Conservation (phyloP, 139 green algal genomes). For the Chlorella sp. region DNA sequence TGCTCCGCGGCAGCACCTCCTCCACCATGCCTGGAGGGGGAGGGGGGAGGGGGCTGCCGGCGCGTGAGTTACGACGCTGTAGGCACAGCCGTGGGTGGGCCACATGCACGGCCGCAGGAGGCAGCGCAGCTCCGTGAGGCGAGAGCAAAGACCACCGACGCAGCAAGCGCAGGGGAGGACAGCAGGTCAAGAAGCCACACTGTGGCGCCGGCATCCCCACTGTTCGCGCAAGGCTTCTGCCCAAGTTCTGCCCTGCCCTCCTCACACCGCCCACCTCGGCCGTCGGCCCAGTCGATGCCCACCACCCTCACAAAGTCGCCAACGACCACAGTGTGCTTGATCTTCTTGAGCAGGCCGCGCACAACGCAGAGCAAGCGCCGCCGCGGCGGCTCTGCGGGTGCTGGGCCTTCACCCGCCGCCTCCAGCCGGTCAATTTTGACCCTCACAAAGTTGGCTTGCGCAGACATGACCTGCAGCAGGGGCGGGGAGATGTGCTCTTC, state of each 20-base stretch:
- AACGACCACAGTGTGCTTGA: conserved; percentile 85
- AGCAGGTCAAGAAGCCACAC: too few relatives aligned
- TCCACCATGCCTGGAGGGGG: conserved; percentile 64
- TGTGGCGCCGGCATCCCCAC: too few relatives aligned
- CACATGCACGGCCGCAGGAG: too few relatives aligned
- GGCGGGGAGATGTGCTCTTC: too few relatives aligned
- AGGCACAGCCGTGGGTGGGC: too few relatives aligned
- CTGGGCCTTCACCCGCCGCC: neutral
- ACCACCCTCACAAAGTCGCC: conserved; percentile 81
- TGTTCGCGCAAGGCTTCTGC: too few relatives aligned
- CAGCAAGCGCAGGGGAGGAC: too few relatives aligned
- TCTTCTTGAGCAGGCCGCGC: conserved; percentile 90
- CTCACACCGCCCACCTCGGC: conserved; percentile 37
- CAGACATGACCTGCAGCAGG: conserved; percentile 68
- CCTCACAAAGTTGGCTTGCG: conserved; percentile 83
- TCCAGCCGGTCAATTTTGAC: conserved; percentile 50
- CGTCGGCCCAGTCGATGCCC: conserved; percentile 82
- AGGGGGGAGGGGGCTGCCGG: neutral
- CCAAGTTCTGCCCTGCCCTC: too few relatives aligned
- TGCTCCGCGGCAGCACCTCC: conserved; percentile 67
- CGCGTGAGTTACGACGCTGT: too few relatives aligned
- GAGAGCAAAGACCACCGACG: too few relatives aligned
- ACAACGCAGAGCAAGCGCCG: conserved; percentile 86
- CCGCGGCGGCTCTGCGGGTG: too few relatives aligned
- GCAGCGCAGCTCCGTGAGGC: too few relatives aligned